These are phyloP conservation scores for Geotrichum histeridarum DNA, from an alignment of 1,139 yeast species.

Conservation along the genomic window DNA sequence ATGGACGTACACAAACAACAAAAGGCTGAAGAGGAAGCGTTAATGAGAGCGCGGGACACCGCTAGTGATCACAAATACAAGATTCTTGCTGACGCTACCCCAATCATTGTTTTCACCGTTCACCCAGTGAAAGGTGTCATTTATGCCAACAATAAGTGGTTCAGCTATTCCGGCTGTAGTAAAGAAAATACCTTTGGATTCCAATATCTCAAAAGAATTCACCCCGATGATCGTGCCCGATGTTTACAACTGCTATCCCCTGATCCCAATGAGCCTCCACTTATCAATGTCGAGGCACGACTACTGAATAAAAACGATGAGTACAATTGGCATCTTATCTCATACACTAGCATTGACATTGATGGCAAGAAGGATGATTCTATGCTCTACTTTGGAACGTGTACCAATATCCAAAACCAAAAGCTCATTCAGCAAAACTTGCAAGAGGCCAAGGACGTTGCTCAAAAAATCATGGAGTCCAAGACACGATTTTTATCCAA, in stretches of 20 bases:
- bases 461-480: constrained; percentile 90
- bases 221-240: constrained; percentile 33
- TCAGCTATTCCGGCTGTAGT: constrained; percentile 33
- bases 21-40: constrained; percentile 34
- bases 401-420: constrained; percentile 37
- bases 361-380: constrained; percentile 9
- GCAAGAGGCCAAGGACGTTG: constrained; percentile 82
- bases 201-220: constrained; percentile 31
- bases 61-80: constrained; percentile 37
- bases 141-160: constrained; percentile 38
- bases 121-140: constrained; percentile 32
- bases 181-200: constrained; percentile 32
- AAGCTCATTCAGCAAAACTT: constrained; percentile 50
- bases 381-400: constrained; percentile 34
- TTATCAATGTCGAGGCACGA: constrained; percentile 30
- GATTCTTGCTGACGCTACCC: constrained; percentile 36
- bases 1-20: constrained; percentile 38
- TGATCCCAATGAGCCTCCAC: constrained; percentile 13
- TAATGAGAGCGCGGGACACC: constrained; percentile 32
- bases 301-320: constrained; percentile 29
- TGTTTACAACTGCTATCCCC: constrained; percentile 25
- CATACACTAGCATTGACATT: constrained; percentile 30
- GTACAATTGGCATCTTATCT: constrained; percentile 35
- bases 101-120: constrained; percentile 37
- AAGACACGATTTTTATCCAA: constrained; percentile 87